Evolutionary conservation across 2,329 filamentous ascomycete species (phyloP).

Genomic region (Sphaerulina musiva): DNA sequence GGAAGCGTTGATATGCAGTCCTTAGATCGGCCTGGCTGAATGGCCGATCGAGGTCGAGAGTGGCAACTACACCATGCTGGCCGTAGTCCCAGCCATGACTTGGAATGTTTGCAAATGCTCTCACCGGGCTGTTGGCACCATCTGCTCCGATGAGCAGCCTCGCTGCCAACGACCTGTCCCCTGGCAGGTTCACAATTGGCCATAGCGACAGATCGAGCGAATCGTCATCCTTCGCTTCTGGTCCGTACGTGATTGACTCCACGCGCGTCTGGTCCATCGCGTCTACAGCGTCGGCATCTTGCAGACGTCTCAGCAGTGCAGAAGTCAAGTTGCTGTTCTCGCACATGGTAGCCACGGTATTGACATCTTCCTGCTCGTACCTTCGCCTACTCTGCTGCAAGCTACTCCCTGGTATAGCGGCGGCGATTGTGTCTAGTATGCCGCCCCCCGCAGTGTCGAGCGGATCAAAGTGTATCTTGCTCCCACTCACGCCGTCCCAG

Average conservation of each 20-base stretch:
- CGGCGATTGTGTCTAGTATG: conserved; percentile 26
- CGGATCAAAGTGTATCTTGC: conserved; percentile 69
- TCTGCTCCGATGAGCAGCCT: conserved; percentile 87
- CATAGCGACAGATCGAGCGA: conserved; percentile 74
- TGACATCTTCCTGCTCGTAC: conserved; percentile 21
- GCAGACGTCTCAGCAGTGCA: conserved; percentile 53
- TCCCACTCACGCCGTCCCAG: conserved; percentile 88
- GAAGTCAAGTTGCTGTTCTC: conserved; percentile 88
- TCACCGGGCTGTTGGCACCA: conserved; percentile 88
- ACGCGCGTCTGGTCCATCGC: conserved; percentile 73
- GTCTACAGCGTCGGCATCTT: conserved; percentile 60
- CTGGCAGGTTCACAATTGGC: conserved; percentile 72
- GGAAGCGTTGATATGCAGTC: conserved; percentile 89
- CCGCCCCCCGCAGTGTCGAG: conserved; percentile 19
- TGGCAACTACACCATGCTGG: conserved; percentile 85
- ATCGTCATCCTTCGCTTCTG: conserved; percentile 45
- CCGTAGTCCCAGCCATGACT: conserved; percentile 90
- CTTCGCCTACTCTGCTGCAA: conserved; percentile 21
- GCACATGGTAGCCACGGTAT: conserved; percentile 82
- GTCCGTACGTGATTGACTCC: conserved; percentile 69
- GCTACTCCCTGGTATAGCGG: conserved; percentile 28
- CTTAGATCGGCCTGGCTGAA: conserved; percentile 40
- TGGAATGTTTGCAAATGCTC: conserved; percentile 78
- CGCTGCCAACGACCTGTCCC: conserved; percentile 61
- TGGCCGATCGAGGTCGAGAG: conserved; percentile 56